Evolutionary conservation across 2,329 filamentous ascomycete genomes (phyloP).

Genomic region (Cladosporium velox): DNA sequence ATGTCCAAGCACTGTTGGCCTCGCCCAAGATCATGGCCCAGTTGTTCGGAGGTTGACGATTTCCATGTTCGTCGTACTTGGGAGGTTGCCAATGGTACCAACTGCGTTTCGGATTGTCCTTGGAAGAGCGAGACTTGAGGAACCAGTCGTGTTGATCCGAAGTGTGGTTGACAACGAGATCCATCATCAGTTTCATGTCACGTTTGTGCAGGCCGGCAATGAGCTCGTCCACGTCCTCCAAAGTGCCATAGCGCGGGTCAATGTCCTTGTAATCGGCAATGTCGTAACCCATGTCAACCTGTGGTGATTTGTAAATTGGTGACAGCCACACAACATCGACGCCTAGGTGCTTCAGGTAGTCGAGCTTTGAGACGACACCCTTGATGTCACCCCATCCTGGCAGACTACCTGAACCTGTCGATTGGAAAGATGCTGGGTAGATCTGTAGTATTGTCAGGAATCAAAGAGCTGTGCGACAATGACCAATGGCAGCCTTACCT

Average conservation of each 20-base stretch:
- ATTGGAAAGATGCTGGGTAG: slow-evolving; percentile 61
- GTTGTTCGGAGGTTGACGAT: slow-evolving; percentile 61
- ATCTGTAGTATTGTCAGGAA: slow-evolving; percentile 46
- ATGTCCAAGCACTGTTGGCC: slow-evolving; percentile 46
- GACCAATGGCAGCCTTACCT: slow-evolving; percentile 21
- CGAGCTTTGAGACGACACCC: slow-evolving; percentile 64
- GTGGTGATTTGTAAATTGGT: slow-evolving; percentile 58
- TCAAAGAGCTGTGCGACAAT: background rate
- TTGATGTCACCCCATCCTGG: slow-evolving; percentile 65
- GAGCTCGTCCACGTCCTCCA: slow-evolving; percentile 49
- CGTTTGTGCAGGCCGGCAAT: slow-evolving; percentile 47
- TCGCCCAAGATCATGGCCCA: slow-evolving; percentile 45
- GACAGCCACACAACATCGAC: slow-evolving; percentile 68
- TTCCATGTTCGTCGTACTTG: slow-evolving; percentile 55
- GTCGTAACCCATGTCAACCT: slow-evolving; percentile 58
- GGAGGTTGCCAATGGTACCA: slow-evolving; percentile 68
- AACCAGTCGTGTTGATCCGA: slow-evolving; percentile 59
- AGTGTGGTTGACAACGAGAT: slow-evolving; percentile 35
- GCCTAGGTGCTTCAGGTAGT: slow-evolving; percentile 64
- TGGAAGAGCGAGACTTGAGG: slow-evolving; percentile 54
- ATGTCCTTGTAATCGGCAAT: slow-evolving; percentile 51
- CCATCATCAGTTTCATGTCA: slow-evolving; percentile 49
- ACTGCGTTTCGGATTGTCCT: slow-evolving; percentile 56
- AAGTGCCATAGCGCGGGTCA: slow-evolving; percentile 49
- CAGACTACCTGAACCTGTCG: slow-evolving; percentile 53